Base-by-base conservation (phyloP, 169 alveolate genomes). In the Eimeria sp. region DNA sequence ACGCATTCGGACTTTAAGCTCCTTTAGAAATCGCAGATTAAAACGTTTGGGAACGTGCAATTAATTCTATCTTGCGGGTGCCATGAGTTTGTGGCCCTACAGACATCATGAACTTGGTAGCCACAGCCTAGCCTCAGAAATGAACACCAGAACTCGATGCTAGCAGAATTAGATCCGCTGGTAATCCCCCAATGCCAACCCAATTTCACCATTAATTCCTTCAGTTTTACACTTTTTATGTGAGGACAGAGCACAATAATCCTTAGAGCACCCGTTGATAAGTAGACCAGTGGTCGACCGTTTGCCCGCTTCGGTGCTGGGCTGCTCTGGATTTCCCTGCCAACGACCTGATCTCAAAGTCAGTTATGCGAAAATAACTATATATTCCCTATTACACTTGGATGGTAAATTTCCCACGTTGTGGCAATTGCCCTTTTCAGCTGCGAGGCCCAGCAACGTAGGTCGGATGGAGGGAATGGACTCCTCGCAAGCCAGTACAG, bases 261-360 rank as follows among this genome's bases (percentile, higher is more conserved):
- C 87, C 4, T n/a, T 22, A 9, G 65, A 43, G 61, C 45, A 43
- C 30, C 18, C 9, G 43, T 1, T 18, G 58, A 40, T 45, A 22
- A 18, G 87, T 47, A 7, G 61, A 76, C 87, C 87, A 76, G 47
- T 76, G 87, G 87, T 76, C 45, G 87, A 20, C 87, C 65, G 87
- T 49, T 76, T 49, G 40, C 61, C 87, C 87, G 20, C 22, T 18
- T 43, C 87, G 30, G 57, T 65, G 87, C 65, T 76, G 45, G 87
- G 47, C 63, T 76, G 87, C 63, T 76, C 87, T 45, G 87, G 20
- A 25, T 49, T 45, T 25, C 34, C 65, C 65, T 20, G 87, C 40
- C 18, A 6, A 4, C 20, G 40, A 45, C 65, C 65, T 25, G 16
- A 43, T 47, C 34, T 43, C 65, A 43, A 76, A 76, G 87, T 45